Base-by-base conservation (phyloP, 352 stramenopile species). In the Pilasporangium apinafurcum region DNA sequence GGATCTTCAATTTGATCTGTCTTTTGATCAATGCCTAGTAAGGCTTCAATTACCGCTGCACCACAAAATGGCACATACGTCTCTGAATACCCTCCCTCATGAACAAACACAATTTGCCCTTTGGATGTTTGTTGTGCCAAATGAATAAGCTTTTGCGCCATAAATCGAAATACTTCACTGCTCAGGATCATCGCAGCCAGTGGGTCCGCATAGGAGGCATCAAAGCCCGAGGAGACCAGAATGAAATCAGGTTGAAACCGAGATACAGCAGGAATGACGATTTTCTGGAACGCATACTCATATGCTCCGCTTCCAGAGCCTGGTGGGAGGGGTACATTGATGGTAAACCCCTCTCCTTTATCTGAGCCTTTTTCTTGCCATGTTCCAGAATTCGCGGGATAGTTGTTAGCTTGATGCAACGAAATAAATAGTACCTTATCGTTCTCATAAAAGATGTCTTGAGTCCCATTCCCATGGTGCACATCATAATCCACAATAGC, bases 401-500 rank as follows among this genome's bases (percentile, higher is more conserved):
- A 96, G 61, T 92, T 93, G 45, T 86, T 84, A 9, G 70, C 75
- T 44, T 95, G 76, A 41, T 91, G 77, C 4, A 91, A 47, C 16
- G 81, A 93, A 7, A 89, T 59, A 48, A 89, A 87, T 25, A 96
- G 59, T 28, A 86, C 68, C 8, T 56, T 51, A 27, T 83, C 44
- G 39, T 94, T 72, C 12, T 89, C 75, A 20, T 85, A 78, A 39
- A 97, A 92, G 22, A 82, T 79, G 44, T 96, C 78, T 67, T 98
- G 84, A 5, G 92, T 98, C 31, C 95, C 95, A 63, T 98, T 98
- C 14, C 95, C 95, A 61, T 99, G 95, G 62, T 98, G 93, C 9
- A 96, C 88, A 70, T 98, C 92, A 40, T 89, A 95, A 66, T 98
- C 92, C 26, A 98, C 87, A 58, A 98, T 96, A 9, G 93, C 92